phyloP scores from a whole-genome alignment of 108 stramenopile species.

The Epithemia pelagica region DNA sequence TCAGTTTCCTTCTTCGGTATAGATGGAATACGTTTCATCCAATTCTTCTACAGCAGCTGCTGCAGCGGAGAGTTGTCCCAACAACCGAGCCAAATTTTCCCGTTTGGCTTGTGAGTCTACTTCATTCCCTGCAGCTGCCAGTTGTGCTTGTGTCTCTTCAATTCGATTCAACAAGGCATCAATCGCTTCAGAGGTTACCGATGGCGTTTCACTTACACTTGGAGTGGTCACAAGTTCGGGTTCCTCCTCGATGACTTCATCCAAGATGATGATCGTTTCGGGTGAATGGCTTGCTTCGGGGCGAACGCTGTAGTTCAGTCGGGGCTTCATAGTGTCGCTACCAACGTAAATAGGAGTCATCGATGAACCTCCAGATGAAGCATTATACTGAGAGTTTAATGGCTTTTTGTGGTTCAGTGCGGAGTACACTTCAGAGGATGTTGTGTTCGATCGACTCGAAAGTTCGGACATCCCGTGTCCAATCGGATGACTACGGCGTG shows the following conservation, averaged over 20 bases:
- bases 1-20: not conserved
- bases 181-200: slow-evolving; percentile 38
- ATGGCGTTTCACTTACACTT: not conserved
- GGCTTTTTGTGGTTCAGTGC: not conserved
- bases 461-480: not conserved
- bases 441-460: not conserved
- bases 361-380: slow-evolving; percentile 4
- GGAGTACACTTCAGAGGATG: not conserved
- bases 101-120: not conserved
- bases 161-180: slow-evolving; percentile 38
- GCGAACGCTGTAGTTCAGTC: slow-evolving; percentile 7
- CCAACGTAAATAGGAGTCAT: not conserved
- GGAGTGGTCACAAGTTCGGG: not conserved
- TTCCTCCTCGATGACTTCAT: slow-evolving; percentile 15
- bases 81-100: not conserved
- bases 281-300: not conserved
- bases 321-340: not conserved
- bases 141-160: slow-evolving; percentile 27
- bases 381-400: not conserved
- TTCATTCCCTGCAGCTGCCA: slow-evolving; percentile 24
- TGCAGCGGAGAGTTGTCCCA: not conserved
- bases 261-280: slow-evolving; percentile 7
- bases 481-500: not conserved
- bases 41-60: not conserved
- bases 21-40: not conserved